Evolutionary conservation across 495 filamentous ascomycete genomes (phyloP).

Genomic region (Thermochaetoides thermophila): DNA sequence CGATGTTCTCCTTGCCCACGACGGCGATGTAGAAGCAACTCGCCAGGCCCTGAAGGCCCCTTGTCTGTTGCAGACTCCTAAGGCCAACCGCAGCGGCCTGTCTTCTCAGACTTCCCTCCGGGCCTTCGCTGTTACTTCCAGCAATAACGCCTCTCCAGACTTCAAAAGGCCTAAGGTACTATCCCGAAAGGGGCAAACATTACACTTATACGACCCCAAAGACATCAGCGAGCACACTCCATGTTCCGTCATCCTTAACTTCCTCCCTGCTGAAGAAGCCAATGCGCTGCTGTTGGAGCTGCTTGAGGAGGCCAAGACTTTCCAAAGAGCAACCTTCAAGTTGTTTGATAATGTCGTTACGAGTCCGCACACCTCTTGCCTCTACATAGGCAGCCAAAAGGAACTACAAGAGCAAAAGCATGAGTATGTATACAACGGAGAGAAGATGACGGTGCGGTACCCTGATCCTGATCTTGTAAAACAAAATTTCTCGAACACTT

Average conservation of each 20-base stretch:
- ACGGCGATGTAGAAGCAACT: constrained; percentile 59
- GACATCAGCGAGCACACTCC: constrained; percentile 72
- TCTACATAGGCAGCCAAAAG: constrained; percentile 60
- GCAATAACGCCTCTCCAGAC: constrained; percentile 10
- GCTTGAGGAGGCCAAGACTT: constrained; percentile 60
- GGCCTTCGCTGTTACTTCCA: constrained; percentile 28
- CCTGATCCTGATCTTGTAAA: no score
- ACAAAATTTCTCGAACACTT: background rate
- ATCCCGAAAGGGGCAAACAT: constrained; percentile 63
- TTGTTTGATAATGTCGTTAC: constrained; percentile 74
- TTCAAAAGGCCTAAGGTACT: constrained; percentile 33
- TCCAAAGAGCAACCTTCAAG: constrained; percentile 58
- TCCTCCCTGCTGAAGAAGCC: constrained; percentile 56
- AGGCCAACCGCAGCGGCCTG: no score
- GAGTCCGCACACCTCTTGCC: constrained; percentile 63
- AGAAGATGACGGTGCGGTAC: constrained; percentile 37
- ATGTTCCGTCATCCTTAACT: constrained; percentile 84
- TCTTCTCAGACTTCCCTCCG: constrained; percentile 50
- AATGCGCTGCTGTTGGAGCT: constrained; percentile 61
- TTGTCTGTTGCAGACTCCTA: constrained; percentile 24
- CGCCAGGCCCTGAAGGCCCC: constrained; percentile 33
- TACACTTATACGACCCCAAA: constrained; percentile 65
- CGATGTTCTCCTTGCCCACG: constrained; percentile 59
- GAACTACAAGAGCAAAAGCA: constrained; percentile 50
- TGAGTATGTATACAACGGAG: constrained; percentile 77